phyloP scores from a whole-genome alignment of 306 rosid genomes.

The Luffa acutangula region DNA sequence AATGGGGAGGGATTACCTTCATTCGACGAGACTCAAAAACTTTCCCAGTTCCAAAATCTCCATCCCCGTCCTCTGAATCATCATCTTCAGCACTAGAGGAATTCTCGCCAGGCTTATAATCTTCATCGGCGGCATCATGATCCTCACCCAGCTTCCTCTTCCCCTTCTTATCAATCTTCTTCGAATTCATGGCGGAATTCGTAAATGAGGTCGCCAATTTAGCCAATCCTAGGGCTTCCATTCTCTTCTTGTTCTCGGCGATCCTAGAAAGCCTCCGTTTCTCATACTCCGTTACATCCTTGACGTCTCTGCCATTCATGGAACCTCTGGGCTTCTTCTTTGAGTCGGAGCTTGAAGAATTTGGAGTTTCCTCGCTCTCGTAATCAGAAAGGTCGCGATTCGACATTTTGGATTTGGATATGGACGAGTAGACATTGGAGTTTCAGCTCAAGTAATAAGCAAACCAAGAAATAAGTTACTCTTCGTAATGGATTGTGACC shows the following conservation, averaged over 20 bases:
- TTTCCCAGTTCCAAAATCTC: slow-evolving; percentile 16
- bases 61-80: slow-evolving; percentile 29
- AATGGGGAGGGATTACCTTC: slow-evolving; percentile 35
- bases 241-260: slow-evolving; percentile 62
- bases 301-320: not conserved
- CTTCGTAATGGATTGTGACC: too few species aligned
- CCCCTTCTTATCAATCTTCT: slow-evolving; percentile 20
- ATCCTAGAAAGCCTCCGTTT: slow-evolving; percentile 63
- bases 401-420: not conserved
- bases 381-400: slow-evolving; percentile 14
- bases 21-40: slow-evolving; percentile 27
- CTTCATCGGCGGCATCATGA: slow-evolving; percentile 27
- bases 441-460: too few species aligned
- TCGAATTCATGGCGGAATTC: slow-evolving; percentile 17
- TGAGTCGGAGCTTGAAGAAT: slow-evolving; percentile 12
- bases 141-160: slow-evolving; percentile 33
- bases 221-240: slow-evolving; percentile 67
- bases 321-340: slow-evolving; percentile 17
- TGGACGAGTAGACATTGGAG: too few species aligned
- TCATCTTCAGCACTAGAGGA: slow-evolving; percentile 29
- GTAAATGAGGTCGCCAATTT: slow-evolving; percentile 48
- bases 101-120: slow-evolving; percentile 46
- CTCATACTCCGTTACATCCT: slow-evolving; percentile 41
- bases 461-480: too few species aligned
- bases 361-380: slow-evolving; percentile 19